Percentiles rank a stretch among this genome's conserved stretches.
Evolutionary conservation across 805 yeast genomes (phyloP).

Genomic region (Helenozyma baotianmanensis): DNA sequence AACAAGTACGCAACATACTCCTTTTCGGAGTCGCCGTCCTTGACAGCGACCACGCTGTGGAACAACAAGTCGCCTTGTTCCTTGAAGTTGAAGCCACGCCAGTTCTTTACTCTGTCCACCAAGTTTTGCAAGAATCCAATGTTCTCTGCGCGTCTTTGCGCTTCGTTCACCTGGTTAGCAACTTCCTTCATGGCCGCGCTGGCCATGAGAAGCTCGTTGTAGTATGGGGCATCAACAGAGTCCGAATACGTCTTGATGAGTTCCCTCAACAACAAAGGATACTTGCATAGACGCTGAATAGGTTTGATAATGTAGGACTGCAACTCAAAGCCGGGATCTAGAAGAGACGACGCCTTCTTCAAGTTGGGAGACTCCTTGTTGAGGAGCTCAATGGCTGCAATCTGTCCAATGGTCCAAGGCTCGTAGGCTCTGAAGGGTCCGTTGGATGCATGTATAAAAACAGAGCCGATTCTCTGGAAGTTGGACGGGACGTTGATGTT

Average conservation of each 20-base stretch:
- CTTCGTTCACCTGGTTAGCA: constrained; percentile 85
- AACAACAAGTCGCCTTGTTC: constrained; percentile 83
- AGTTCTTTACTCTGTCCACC: constrained; percentile 72
- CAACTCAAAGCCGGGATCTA: constrained; percentile 83
- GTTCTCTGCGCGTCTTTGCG: constrained; percentile 89
- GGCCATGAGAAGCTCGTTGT: constrained; percentile 68
- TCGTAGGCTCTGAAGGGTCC: constrained; percentile 85
- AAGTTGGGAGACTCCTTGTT: constrained; percentile 57
- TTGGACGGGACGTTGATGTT: constrained; percentile 70
- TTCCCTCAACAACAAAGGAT: constrained; percentile 78
- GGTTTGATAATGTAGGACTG: constrained; percentile 91
- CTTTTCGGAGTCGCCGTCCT: constrained; percentile 68
- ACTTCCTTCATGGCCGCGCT: constrained; percentile 73
- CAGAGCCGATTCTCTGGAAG: constrained; percentile 82
- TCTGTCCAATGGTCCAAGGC: constrained; percentile 91
- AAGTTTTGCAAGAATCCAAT: constrained; percentile 64
- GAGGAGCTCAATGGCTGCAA: constrained; percentile 79
- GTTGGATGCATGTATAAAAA: constrained; percentile 75
- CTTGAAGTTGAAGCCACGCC: constrained; percentile 82
- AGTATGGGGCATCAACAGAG: constrained; percentile 21
- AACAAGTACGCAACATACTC: constrained; percentile 89
- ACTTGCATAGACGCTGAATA: constrained; percentile 92
- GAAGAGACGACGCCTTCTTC: constrained; percentile 48
- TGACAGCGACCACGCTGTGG: constrained; percentile 66
- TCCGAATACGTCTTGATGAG: constrained; percentile 56